Evolutionary conservation across 2,329 filamentous ascomycete species (phyloP).

Genomic region (Monilinia polystroma): DNA sequence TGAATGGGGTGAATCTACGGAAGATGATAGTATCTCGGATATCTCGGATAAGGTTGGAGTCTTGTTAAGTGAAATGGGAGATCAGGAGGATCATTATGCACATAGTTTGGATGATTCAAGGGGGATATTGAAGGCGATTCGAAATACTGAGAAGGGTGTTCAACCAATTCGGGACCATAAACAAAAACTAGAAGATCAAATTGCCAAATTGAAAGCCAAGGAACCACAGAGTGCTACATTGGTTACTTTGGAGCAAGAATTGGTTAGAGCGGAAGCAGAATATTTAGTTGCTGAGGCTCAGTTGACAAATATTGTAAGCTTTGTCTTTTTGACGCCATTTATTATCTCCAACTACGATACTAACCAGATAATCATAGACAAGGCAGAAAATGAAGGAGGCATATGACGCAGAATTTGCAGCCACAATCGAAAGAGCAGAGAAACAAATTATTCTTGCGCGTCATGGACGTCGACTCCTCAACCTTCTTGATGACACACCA

Average conservation of each 20-base stretch:
- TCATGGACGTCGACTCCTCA: slow-evolving; percentile 81
- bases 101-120: slow-evolving; percentile 85
- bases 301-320: slow-evolving; percentile 83
- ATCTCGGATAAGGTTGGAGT: slow-evolving; percentile 96
- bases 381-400: slow-evolving; percentile 95
- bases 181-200: slow-evolving; percentile 86
- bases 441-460: slow-evolving; percentile 94
- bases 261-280: slow-evolving; percentile 93
- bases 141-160: slow-evolving; percentile 93
- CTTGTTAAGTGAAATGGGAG: slow-evolving; percentile 85
- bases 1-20: slow-evolving; percentile 92
- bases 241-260: slow-evolving; percentile 87
- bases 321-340: background rate
- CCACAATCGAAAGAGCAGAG: slow-evolving; percentile 92
- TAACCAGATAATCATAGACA: slow-evolving; percentile 55
- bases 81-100: slow-evolving; percentile 88
- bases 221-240: slow-evolving; percentile 82
- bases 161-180: slow-evolving; percentile 89
- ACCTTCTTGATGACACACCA: slow-evolving; percentile 84
- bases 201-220: slow-evolving; percentile 86
- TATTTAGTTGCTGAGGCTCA: slow-evolving; percentile 95
- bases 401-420: slow-evolving; percentile 82
- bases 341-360: slow-evolving; percentile 18
- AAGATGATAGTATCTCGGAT: slow-evolving; percentile 83
- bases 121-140: slow-evolving; percentile 80